These are phyloP conservation scores for Phytophthora cryptogea DNA, from an alignment of 352 stramenopile species.

Conservation along the genomic window DNA sequence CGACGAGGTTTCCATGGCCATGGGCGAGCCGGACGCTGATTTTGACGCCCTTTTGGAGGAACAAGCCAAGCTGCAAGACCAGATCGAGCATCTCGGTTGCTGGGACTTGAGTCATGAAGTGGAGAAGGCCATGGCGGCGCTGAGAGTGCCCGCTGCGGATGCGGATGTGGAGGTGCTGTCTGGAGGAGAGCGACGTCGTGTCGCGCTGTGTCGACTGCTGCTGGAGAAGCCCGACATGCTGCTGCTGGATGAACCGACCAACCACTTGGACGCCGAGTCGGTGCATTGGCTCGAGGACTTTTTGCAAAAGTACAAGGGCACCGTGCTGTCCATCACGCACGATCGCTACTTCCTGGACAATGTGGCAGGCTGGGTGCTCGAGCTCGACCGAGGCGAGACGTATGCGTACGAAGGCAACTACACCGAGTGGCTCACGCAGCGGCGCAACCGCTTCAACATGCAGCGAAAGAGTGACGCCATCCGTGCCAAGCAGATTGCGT, in stretches of 20 bases:
- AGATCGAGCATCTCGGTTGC: constrained; percentile 85
- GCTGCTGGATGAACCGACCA: constrained; percentile 98
- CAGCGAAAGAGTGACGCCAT: constrained; percentile 94
- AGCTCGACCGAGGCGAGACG: constrained; percentile 96
- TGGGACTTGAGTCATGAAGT: constrained; percentile 86
- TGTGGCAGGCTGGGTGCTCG: constrained; percentile 97
- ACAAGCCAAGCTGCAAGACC: constrained; percentile 84
- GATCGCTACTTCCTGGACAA: constrained; percentile 99
- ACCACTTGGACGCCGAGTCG: constrained; percentile 97
- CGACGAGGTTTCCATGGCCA: constrained; percentile 86
- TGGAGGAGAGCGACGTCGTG: constrained; percentile 94
- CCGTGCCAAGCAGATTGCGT: constrained; percentile 90
- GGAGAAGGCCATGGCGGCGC: constrained; percentile 80
- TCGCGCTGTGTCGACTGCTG: constrained; percentile 95
- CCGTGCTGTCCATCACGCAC: constrained; percentile 98
- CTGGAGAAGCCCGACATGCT: constrained; percentile 97
- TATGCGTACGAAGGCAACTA: constrained; percentile 99
- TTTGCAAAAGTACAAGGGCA: constrained; percentile 95
- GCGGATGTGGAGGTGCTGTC: constrained; percentile 84
- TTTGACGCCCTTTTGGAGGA: constrained; percentile 87
- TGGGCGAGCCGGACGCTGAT: constrained; percentile 91
- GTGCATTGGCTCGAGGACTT: constrained; percentile 98
- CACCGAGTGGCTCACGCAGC: constrained; percentile 95
- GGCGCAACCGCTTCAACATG: constrained; percentile 94
- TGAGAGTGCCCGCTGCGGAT: constrained; percentile 73